A percentile compares a stretch with the other conserved stretches of the same genome.
phyloP scores from a whole-genome alignment of 177 flowering plant species.

The Vitis hybrid region DNA sequence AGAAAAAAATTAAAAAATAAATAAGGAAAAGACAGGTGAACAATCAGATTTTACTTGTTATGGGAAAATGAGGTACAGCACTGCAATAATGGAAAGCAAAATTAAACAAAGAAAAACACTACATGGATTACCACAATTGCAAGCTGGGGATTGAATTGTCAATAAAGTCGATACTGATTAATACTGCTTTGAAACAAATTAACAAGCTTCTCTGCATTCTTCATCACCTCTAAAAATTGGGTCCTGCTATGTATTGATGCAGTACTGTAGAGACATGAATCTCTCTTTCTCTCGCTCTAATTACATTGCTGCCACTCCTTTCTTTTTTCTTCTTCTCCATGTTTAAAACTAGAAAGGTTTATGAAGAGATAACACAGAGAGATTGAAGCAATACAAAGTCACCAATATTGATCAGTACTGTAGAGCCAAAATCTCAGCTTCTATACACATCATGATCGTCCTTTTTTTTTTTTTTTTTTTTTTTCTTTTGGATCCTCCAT shows the following conservation, averaged over 20 bases:
- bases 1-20: too few relatives aligned
- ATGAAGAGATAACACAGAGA: not conserved
- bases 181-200: not conserved
- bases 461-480: not conserved
- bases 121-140: not conserved
- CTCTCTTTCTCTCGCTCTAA: not conserved
- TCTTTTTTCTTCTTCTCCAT: not conserved
- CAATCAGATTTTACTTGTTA: constrained; percentile 1
- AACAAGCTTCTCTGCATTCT: not conserved
- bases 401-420: not conserved
- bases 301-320: not conserved
- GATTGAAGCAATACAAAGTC: constrained; percentile 7
- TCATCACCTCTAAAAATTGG: not conserved
- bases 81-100: not conserved
- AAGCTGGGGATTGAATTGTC: not conserved
- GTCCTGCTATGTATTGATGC: not conserved
- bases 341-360: not conserved
- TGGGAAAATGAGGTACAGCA: not conserved
- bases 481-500: not conserved
- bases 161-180: constrained; percentile 1
- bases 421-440: constrained; percentile 1
- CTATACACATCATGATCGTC: constrained; percentile 18
- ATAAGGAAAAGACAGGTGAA: not conserved
- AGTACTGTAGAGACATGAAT: not conserved
- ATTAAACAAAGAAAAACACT: not conserved